Conservation (phyloP, 257 asterid genomes). For the Scutellaria barbata region DNA sequence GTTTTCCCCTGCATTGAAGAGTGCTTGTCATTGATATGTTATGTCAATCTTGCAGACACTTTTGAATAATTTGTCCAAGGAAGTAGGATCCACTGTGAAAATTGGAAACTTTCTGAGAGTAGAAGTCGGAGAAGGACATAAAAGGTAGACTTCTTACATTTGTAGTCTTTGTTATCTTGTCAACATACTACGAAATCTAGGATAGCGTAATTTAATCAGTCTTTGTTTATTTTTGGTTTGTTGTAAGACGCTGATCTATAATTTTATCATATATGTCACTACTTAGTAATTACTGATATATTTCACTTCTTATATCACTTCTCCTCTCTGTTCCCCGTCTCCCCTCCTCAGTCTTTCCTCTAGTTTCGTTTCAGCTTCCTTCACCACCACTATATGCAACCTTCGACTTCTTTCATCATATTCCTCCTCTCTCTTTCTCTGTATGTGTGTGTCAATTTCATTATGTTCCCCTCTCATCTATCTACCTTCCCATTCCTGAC, state of each 20-base stretch:
- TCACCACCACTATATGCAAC: too few relatives aligned
- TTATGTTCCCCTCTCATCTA: too few relatives aligned
- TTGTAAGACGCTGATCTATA: constrained; percentile 17
- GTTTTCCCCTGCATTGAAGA: background rate
- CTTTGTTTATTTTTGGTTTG: background rate
- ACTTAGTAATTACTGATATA: too few relatives aligned
- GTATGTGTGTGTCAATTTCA: too few relatives aligned
- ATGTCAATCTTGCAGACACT: constrained; percentile 57
- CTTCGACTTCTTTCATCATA: too few relatives aligned
- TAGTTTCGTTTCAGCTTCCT: too few relatives aligned
- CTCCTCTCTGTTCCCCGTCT: too few relatives aligned
- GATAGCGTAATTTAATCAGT: background rate
- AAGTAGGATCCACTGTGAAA: constrained; percentile 82
- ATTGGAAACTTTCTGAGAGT: constrained; percentile 77
- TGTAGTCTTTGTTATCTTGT: constrained; percentile 1
- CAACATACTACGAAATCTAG: constrained; percentile 15
- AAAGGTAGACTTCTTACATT: constrained; percentile 53
- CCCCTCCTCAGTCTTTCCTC: too few relatives aligned
- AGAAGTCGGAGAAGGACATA: constrained; percentile 91
- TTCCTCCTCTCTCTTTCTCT: too few relatives aligned
- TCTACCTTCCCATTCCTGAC: too few relatives aligned
- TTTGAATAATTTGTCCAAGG: constrained; percentile 71
- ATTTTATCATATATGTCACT: background rate
- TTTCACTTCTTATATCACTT: too few relatives aligned
- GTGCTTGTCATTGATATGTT: constrained; percentile 27